Evolutionary conservation across 1,139 yeast genomes (phyloP).

Genomic region (Kodamaea arcana): DNA sequence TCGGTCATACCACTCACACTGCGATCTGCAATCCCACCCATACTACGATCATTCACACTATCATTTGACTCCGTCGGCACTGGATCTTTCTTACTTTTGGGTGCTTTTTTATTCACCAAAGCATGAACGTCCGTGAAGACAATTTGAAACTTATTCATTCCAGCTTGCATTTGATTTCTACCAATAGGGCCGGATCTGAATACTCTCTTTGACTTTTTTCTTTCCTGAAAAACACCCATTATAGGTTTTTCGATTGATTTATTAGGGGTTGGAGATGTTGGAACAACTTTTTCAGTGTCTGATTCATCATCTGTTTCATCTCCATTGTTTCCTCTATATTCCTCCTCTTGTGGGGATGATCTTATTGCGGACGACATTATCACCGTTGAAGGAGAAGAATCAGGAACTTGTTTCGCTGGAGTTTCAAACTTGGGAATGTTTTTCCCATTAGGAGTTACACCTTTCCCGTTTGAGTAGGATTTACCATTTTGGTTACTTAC

Average conservation of each 20-base stretch:
- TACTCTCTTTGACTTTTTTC: conserved; percentile 27
- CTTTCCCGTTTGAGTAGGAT: conserved; percentile 30
- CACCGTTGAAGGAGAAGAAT: conserved; percentile 23
- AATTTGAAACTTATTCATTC: conserved; percentile 51
- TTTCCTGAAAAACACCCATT: conserved; percentile 44
- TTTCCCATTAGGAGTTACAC: conserved; percentile 24
- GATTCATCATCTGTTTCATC: conserved; percentile 6
- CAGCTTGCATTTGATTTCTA: conserved; percentile 33
- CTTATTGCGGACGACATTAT: conserved; percentile 17
- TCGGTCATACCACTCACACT: too few species aligned
- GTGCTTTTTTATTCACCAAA: conserved; percentile 33
- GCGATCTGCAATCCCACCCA: too few species aligned
- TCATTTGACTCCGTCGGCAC: conserved; percentile 11
- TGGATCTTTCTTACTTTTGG: conserved; percentile 4
- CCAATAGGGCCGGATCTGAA: conserved; percentile 14
- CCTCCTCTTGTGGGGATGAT: conserved; percentile 7
- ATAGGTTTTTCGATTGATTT: conserved; percentile 28
- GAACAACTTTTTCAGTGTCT: conserved; percentile 9
- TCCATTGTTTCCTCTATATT: conserved; percentile 6
- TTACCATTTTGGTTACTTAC: conserved; percentile 16
- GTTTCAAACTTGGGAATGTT: conserved; percentile 12
- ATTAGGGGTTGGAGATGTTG: conserved; percentile 43
- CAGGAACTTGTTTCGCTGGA: conserved; percentile 18
- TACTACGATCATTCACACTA: neutral
- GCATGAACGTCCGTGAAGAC: conserved; percentile 50